Base-by-base conservation (phyloP, 352 stramenopile species). In the Phytophthora uliginosa region DNA sequence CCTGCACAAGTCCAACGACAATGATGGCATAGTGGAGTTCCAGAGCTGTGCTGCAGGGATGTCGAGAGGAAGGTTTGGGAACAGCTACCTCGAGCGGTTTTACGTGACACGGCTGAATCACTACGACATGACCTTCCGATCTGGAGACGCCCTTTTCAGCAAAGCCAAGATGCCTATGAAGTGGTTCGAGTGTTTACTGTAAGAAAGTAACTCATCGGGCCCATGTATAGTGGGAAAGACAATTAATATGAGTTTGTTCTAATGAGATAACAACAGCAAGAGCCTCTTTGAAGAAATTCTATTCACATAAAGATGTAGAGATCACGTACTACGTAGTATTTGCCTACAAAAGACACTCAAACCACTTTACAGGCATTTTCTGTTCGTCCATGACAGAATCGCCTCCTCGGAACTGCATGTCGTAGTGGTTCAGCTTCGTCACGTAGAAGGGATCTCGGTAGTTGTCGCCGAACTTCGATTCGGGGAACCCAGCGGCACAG, bases 51-150 rank as follows among this genome's bases (percentile, higher is more conserved):
- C 56, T 15, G 71, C 15, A 4, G 78, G 77, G 3, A 62, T 85
- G 5, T 18, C 67, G 1, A 48, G 24, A 3, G 53, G 52, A 20
- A 73, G 69, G 28, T 86, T 82, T 33, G 54, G 68, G 26, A 69
- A 68, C 45, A 64, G n/a, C 33, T 86, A 84, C 73, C 34, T 26
- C 2, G 71, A 66, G 12, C 38, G 22, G 17, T 81, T 82, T 59
- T 89, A 89, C 63, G 40, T 78, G 36, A 80, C 79, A n/a, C 71
- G 38, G 4, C 52, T 90, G 36, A 90, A 88, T 55, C 78, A 90
- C 63, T 48, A 62, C 10, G 83, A 87, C 33, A 83, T 69, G 26
- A 59, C 76, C 22, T 83, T 88, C 64, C 78, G 63, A 33, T 68
- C 79, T 56, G 81, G 81, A 18, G 83, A 88, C 38, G 76, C 69